These are phyloP conservation scores for Selaginella tamariscina DNA, from an alignment of 75 land plant species.

Conservation along the genomic window DNA sequence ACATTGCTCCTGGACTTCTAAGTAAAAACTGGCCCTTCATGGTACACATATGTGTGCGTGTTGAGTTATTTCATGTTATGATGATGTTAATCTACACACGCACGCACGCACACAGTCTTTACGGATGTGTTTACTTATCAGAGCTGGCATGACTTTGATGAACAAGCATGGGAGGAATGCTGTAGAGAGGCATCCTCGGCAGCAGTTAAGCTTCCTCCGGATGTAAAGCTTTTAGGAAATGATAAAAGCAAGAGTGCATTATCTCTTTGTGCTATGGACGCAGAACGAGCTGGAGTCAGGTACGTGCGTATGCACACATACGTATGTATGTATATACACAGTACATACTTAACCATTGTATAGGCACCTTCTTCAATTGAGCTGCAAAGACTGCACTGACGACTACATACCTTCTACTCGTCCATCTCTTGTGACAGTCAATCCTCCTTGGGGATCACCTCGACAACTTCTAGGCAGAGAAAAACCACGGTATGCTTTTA, in stretches of 20 bases:
- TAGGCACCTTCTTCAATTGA: constrained; percentile 15
- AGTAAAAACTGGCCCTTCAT: constrained; percentile 15
- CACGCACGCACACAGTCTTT: too few relatives aligned
- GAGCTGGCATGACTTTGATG: constrained; percentile 22
- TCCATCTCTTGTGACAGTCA: constrained; percentile 16
- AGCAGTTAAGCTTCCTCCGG: constrained; percentile 13
- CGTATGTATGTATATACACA: too few relatives aligned
- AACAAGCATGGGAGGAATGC: constrained; percentile 12
- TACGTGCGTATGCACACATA: too few relatives aligned
- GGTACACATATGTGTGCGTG: too few relatives aligned
- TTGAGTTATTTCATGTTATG: background rate
- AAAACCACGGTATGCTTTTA: constrained; percentile 20
- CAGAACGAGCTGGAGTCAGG: constrained; percentile 16
- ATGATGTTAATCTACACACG: background rate
- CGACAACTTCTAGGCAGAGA: constrained; percentile 8
- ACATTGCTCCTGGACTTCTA: constrained; percentile 18
- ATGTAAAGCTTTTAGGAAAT: constrained; percentile 15
- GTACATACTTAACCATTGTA: too few relatives aligned
- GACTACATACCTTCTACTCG: constrained; percentile 10
- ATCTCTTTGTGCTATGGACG: constrained; percentile 1
- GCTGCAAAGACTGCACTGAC: constrained; percentile 12
- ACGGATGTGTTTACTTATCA: constrained; percentile 2
- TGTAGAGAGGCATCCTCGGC: constrained; percentile 5
- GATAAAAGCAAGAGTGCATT: constrained; percentile 16
- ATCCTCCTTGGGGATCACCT: constrained; percentile 33